These are phyloP conservation scores for Sarocladium oryzae DNA, from an alignment of 2,329 filamentous ascomycete genomes.

Conservation along the genomic window DNA sequence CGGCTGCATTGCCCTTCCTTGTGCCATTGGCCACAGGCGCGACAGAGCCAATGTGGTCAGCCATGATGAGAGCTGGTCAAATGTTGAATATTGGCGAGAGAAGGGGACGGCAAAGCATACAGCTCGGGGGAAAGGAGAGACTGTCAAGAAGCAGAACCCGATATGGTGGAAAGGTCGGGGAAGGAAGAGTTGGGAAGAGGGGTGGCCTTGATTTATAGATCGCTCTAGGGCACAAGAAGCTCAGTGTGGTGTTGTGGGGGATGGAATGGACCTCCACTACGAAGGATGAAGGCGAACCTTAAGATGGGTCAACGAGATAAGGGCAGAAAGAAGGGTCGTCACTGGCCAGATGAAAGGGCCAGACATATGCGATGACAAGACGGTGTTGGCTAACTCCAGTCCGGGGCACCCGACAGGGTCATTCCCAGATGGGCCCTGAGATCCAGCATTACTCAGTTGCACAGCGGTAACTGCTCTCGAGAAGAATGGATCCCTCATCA, in stretches of 20 bases:
- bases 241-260: conserved; percentile 8
- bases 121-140: not conserved
- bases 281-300: conserved; percentile 7
- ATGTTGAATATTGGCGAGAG: not conserved
- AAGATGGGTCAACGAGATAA: conserved; percentile 8
- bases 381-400: conserved; percentile 3
- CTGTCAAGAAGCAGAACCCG: not conserved
- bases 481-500: conserved; percentile 1
- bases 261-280: conserved; percentile 4
- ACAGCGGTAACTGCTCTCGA: not conserved
- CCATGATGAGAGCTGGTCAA: not conserved
- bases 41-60: conserved; percentile 3
- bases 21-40: not conserved
- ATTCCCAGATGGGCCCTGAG: not conserved
- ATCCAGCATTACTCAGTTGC: conserved; percentile 7
- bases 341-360: not conserved
- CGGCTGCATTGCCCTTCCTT: not conserved
- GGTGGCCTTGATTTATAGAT: conserved; percentile 8
- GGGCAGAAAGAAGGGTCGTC: not conserved
- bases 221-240: conserved; percentile 6
- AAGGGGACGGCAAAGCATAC: not conserved
- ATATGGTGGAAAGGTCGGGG: conserved; percentile 2
- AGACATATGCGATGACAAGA: conserved; percentile 3
- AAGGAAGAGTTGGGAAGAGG: not conserved
- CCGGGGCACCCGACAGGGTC: conserved; percentile 4